These are phyloP conservation scores for Potentilla sterilis DNA, from an alignment of 306 rosid species.

Conservation along the genomic window DNA sequence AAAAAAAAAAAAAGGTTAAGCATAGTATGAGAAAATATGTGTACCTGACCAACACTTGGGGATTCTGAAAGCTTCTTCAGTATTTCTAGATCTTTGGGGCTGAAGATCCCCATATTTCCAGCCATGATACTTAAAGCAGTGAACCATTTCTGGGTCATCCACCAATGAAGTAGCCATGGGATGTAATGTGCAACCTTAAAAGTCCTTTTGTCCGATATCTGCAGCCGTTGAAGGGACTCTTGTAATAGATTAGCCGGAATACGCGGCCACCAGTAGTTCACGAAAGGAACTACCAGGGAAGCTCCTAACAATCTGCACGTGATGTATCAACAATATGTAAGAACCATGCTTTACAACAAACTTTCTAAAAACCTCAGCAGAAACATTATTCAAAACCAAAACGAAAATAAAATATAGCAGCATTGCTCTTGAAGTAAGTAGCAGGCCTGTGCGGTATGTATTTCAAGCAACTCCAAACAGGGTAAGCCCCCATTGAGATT, in stretches of 20 bases:
- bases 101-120: conserved; percentile 14
- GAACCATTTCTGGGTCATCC: conserved; percentile 81
- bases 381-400: background rate
- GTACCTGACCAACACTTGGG: conserved; percentile 43
- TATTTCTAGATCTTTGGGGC: conserved; percentile 44
- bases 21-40: background rate
- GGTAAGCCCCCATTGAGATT: conserved; percentile 63
- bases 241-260: conserved; percentile 42
- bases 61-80: conserved; percentile 32
- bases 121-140: conserved; percentile 41
- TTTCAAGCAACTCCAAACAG: conserved; percentile 68
- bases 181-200: conserved; percentile 56
- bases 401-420: background rate
- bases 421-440: background rate
- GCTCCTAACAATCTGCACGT: conserved; percentile 70
- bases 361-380: background rate
- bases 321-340: background rate
- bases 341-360: background rate
- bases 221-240: conserved; percentile 38
- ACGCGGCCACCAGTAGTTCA: conserved; percentile 71
- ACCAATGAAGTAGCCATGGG: conserved; percentile 78
- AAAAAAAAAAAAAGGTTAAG: no score
- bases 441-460: conserved; percentile 78
- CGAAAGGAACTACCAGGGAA: conserved; percentile 65
- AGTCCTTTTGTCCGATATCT: conserved; percentile 38